Evolutionary conservation across 1,284 basidiomycete genomes (phyloP).

Genomic region (Ganoderma sinense): DNA sequence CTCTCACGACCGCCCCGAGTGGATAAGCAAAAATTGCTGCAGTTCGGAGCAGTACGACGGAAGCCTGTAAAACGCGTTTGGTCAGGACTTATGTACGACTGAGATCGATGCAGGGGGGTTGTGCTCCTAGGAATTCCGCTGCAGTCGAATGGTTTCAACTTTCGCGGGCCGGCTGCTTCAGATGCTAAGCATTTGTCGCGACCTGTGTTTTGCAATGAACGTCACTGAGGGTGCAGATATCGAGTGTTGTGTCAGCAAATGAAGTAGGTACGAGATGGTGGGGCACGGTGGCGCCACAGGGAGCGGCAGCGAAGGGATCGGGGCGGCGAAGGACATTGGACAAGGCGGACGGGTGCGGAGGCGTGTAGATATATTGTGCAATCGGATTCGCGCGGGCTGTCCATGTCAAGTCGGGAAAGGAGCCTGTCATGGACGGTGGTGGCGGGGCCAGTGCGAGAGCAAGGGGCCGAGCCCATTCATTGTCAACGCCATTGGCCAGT

Average conservation of each 20-base stretch:
- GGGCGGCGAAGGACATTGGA: neutral
- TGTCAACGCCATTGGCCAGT: neutral
- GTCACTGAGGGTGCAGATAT: neutral
- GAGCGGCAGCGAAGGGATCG: neutral
- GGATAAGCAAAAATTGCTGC: neutral
- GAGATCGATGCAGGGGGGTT: no score
- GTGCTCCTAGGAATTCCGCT: neutral
- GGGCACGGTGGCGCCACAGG: neutral
- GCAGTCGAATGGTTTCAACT: neutral
- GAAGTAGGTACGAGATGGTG: neutral
- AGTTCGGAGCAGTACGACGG: neutral
- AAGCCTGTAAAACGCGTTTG: neutral
- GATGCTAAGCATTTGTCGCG: neutral
- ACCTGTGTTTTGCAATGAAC: neutral
- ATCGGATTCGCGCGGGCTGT: constrained; percentile 4
- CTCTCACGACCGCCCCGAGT: neutral
- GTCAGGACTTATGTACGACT: neutral
- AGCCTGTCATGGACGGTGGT: neutral
- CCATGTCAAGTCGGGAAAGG: neutral
- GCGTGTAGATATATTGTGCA: neutral
- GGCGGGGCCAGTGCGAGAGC: neutral
- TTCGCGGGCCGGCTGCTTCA: neutral
- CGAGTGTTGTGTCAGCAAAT: neutral
- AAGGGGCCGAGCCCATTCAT: neutral
- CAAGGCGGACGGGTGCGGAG: neutral